phyloP scores from a whole-genome alignment of 108 stramenopile species.

The Conticribra weissflogii region DNA sequence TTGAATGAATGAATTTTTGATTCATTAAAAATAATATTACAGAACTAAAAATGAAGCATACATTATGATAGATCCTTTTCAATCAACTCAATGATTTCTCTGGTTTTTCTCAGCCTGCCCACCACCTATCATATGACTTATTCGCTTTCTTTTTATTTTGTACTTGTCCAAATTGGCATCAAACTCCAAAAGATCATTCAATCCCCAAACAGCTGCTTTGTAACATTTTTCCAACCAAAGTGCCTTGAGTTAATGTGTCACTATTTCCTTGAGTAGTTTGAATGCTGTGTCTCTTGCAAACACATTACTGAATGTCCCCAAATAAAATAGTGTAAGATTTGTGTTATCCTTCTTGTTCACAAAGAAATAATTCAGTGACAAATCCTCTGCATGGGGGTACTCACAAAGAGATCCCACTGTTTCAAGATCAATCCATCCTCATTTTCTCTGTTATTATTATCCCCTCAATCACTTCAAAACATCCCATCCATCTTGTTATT shows the following conservation, averaged over 20 bases:
- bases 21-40: no score
- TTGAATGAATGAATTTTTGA: no score
- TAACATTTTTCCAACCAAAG: conserved; percentile 47
- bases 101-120: no score
- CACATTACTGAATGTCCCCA: conserved; percentile 19
- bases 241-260: conserved; percentile 34
- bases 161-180: background rate
- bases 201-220: conserved; percentile 13
- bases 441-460: no score
- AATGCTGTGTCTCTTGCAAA: conserved; percentile 40
- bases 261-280: conserved; percentile 25
- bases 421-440: no score
- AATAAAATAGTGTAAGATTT: conserved; percentile 14
- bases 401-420: conserved; percentile 7
- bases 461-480: conserved; percentile 30
- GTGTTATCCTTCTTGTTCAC: background rate
- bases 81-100: no score
- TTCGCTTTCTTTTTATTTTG: background rate
- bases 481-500: conserved; percentile 23
- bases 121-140: no score
- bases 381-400: conserved; percentile 11
- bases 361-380: conserved; percentile 28
- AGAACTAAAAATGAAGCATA: no score
- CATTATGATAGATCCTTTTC: no score
- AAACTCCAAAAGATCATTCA: conserved; percentile 17